A percentile compares a stretch with the other conserved stretches of the same genome.
Evolutionary conservation across 495 filamentous ascomycete genomes (phyloP).

Genomic region (Hypoxylon subgilvum): DNA sequence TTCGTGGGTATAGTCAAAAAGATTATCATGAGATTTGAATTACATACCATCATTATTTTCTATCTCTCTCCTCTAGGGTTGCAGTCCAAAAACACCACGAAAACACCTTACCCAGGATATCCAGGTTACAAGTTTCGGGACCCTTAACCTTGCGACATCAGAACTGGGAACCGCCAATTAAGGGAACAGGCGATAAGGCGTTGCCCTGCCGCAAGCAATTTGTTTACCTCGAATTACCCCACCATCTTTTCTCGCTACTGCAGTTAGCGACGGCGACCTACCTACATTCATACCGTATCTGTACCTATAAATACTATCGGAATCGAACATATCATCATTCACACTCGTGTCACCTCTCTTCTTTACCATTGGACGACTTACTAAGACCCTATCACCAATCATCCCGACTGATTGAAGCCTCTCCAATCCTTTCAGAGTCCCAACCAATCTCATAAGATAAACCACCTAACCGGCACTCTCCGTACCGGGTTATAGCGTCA

Average conservation of each 20-base stretch:
- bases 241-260: not conserved
- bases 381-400: not conserved
- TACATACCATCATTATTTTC: too few species aligned
- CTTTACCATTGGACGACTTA: not conserved
- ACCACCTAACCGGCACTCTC: not conserved
- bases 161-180: too few species aligned
- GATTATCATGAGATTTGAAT: too few species aligned
- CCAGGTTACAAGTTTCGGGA: slow-evolving; percentile 4
- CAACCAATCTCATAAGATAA: not conserved
- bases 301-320: too few species aligned
- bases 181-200: slow-evolving; percentile 8
- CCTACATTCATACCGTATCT: too few species aligned
- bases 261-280: not conserved
- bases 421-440: not conserved
- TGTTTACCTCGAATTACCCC: slow-evolving; percentile 15
- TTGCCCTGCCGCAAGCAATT: slow-evolving; percentile 19
- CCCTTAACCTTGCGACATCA: too few species aligned
- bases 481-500: not conserved
- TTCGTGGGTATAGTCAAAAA: too few species aligned
- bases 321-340: too few species aligned
- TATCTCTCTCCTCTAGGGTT: too few species aligned
- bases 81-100: too few species aligned
- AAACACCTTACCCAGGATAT: too few species aligned
- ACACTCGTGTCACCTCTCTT: not conserved
- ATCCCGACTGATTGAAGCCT: not conserved